Conservation (phyloP, 148 eudicot genomes). For the Arctostaphylos glauca region DNA sequence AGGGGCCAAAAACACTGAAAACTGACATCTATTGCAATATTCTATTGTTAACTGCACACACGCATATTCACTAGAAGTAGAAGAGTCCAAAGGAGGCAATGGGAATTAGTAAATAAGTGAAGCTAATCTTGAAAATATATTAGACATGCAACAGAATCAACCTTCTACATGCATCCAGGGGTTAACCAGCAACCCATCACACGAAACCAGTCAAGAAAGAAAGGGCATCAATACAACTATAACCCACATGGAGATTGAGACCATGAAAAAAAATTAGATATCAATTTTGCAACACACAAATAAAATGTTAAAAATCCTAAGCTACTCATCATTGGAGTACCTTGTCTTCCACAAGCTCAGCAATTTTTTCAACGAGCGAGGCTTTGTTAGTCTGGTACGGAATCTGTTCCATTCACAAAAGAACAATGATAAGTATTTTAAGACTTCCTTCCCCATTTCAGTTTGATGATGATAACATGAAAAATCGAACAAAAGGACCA, state of each 20-base stretch:
- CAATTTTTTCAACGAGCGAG: conserved; percentile 84
- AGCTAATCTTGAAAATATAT: too few relatives aligned
- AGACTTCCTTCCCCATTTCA: not conserved
- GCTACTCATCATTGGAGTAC: conserved; percentile 31
- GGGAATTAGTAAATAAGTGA: too few relatives aligned
- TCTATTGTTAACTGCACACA: too few relatives aligned
- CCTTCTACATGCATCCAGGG: not conserved
- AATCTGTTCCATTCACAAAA: conserved; percentile 55
- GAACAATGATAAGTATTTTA: not conserved
- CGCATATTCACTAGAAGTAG: too few relatives aligned
- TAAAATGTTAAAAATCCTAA: not conserved
- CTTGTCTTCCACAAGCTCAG: conserved; percentile 89
- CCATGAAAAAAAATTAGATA: not conserved
- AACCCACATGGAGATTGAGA: not conserved
- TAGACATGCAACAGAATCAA: too few relatives aligned
- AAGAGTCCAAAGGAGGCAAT: too few relatives aligned
- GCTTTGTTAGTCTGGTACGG: conserved; percentile 99
- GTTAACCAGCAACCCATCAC: not conserved
- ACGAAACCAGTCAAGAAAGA: not conserved
- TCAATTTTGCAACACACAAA: not conserved
- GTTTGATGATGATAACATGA: not conserved
- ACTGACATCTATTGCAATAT: too few relatives aligned
- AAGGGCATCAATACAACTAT: not conserved
- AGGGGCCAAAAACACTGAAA: not conserved
- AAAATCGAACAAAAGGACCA: not conserved